Evolutionary conservation across 1,139 yeast genomes (phyloP).

Genomic region (Scheffersomyces titani): DNA sequence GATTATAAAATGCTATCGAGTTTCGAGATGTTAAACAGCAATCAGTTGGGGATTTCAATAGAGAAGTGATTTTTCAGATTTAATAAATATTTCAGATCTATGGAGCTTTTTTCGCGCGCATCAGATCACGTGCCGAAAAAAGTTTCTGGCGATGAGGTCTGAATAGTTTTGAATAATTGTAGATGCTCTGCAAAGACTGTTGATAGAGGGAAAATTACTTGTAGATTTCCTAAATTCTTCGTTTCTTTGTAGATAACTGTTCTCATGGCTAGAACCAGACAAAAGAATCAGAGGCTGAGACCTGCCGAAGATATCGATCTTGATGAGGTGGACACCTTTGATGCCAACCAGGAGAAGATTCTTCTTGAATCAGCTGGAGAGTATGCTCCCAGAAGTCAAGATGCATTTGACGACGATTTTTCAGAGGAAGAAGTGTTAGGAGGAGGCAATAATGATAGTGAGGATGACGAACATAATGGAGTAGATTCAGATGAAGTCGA

Average conservation of each 20-base stretch:
- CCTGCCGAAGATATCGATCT: slow-evolving; percentile 34
- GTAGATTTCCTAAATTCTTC: background rate
- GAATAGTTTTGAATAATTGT: background rate
- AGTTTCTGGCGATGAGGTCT: background rate
- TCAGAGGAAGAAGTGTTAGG: slow-evolving; percentile 56
- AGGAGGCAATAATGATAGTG: slow-evolving; percentile 23
- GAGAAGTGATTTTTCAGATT: background rate
- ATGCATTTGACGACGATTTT: slow-evolving; percentile 35
- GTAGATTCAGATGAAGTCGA: slow-evolving; percentile 36
- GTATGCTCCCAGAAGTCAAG: slow-evolving; percentile 26
- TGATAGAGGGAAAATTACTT: too few species aligned
- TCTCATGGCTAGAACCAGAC: background rate
- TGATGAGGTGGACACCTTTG: slow-evolving; percentile 75
- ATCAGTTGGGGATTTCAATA: background rate
- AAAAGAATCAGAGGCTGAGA: slow-evolving; percentile 1
- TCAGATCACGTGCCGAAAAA: background rate
- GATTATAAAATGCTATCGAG: background rate
- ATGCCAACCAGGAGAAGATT: slow-evolving; percentile 63
- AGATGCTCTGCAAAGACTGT: background rate
- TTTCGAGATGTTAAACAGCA: background rate
- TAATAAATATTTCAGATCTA: background rate
- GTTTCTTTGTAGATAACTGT: background rate
- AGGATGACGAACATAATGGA: slow-evolving; percentile 29
- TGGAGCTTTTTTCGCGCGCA: background rate
- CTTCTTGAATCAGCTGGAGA: slow-evolving; percentile 60